phyloP scores from a whole-genome alignment of 1,284 basidiomycete genomes.

The Ceratobasidium papillatum region DNA sequence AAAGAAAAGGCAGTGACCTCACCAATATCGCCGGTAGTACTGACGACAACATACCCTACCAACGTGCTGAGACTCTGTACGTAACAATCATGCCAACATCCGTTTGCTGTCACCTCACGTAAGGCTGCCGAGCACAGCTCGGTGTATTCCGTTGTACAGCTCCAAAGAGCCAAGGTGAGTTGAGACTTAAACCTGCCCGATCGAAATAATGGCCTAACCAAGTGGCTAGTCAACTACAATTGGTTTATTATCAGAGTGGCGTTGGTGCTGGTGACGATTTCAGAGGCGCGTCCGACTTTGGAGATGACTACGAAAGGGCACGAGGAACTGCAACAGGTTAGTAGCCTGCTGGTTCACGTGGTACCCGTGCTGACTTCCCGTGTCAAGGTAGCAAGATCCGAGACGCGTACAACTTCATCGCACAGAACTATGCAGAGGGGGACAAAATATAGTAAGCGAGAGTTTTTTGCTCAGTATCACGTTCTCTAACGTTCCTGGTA shows the following conservation, averaged over 20 bases:
- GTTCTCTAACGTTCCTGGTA: background rate
- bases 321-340: constrained; percentile 27
- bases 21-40: background rate
- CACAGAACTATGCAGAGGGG: constrained; percentile 38
- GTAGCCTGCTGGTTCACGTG: background rate
- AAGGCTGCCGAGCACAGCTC: constrained; percentile 1
- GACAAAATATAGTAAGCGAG: constrained; percentile 35
- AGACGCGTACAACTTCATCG: constrained; percentile 43
- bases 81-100: background rate
- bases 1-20: constrained; percentile 5
- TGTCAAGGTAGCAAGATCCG: constrained; percentile 40
- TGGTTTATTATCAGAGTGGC: constrained; percentile 43
- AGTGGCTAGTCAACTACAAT: constrained; percentile 19
- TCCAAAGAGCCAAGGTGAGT: constrained; percentile 11
- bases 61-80: constrained; percentile 33
- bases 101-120: background rate
- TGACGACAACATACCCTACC: constrained; percentile 17
- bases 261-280: constrained; percentile 38
- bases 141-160: constrained; percentile 12
- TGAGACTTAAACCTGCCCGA: background rate
- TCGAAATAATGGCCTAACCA: background rate
- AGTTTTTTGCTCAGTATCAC: background rate
- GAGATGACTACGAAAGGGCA: constrained; percentile 27
- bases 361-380: background rate
- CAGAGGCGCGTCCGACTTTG: constrained; percentile 11